phyloP scores from a whole-genome alignment of 208 protist species.

The Crithidia thermophila region DNA sequence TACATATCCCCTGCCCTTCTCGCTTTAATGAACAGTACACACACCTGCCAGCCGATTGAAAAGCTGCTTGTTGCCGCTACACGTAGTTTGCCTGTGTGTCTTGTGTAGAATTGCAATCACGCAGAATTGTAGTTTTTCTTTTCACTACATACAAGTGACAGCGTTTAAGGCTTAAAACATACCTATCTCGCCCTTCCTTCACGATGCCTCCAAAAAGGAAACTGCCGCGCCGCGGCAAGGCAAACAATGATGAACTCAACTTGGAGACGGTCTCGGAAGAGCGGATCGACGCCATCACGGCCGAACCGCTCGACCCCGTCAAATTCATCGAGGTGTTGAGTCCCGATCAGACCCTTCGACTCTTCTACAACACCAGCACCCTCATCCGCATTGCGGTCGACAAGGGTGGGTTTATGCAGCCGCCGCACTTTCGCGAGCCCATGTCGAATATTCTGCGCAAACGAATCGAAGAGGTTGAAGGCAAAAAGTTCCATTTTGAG shows the following conservation, averaged over 20 bases:
- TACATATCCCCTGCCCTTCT: too few species aligned
- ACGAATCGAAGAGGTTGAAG: slow-evolving; percentile 66
- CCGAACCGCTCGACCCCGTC: slow-evolving; percentile 49
- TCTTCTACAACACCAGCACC: slow-evolving; percentile 89
- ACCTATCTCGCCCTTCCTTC: background rate
- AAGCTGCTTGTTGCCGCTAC: too few species aligned
- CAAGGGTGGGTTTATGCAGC: slow-evolving; percentile 85
- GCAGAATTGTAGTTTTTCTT: too few species aligned
- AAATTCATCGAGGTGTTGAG: slow-evolving; percentile 80
- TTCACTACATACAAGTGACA: too few species aligned
- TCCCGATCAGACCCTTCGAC: slow-evolving; percentile 63
- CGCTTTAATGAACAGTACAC: too few species aligned
- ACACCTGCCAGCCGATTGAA: too few species aligned
- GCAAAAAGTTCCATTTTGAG: slow-evolving; percentile 71
- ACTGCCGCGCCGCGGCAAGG: slow-evolving; percentile 38
- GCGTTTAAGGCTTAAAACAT: too few species aligned
- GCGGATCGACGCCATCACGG: slow-evolving; percentile 81
- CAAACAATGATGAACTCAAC: slow-evolving; percentile 36
- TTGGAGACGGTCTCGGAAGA: slow-evolving; percentile 64
- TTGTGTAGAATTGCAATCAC: too few species aligned
- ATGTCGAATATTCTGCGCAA: slow-evolving; percentile 49
- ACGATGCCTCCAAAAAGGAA: slow-evolving; percentile 41
- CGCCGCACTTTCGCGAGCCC: slow-evolving; percentile 86
- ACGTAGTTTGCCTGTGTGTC: too few species aligned
- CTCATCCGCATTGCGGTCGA: slow-evolving; percentile 84